Percentiles rank a stretch among this genome's conserved stretches.
Conservation (phyloP, 1,284 basidiomycete genomes). For the Bjerkandera adusta region DNA sequence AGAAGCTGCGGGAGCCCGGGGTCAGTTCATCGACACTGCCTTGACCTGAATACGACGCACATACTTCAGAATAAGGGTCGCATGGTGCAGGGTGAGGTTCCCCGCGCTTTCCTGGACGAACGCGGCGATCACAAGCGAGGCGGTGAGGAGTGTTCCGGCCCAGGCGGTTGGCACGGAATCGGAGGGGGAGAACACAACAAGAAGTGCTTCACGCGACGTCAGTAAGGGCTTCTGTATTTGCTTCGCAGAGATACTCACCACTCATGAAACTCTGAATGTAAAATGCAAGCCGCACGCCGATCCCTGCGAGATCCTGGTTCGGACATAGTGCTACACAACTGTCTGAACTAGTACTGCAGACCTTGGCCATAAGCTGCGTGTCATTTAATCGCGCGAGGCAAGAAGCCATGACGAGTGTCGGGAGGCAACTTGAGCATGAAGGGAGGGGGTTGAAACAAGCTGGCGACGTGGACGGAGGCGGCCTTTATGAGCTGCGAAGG, state of each 20-base stretch:
- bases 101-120: constrained; percentile 23
- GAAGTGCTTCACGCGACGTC: constrained; percentile 19
- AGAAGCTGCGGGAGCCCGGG: constrained; percentile 18
- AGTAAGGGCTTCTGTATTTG: background rate
- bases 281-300: constrained; percentile 27
- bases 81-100: constrained; percentile 26
- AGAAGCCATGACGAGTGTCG: no score
- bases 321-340: constrained; percentile 23
- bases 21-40: background rate
- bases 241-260: constrained; percentile 18
- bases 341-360: constrained; percentile 19
- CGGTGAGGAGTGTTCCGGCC: constrained; percentile 27
- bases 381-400: no score
- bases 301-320: constrained; percentile 24
- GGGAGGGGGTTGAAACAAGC: no score
- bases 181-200: constrained; percentile 25
- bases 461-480: no score
- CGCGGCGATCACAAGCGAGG: constrained; percentile 26
- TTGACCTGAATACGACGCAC: constrained; percentile 4
- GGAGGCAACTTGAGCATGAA: no score
- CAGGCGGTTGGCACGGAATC: constrained; percentile 27
- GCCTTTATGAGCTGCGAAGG: no score
- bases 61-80: constrained; percentile 26
- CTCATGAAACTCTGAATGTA: constrained; percentile 28
- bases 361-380: no score